phyloP scores from a whole-genome alignment of 129 eudicot species.

The Apium graveolens region DNA sequence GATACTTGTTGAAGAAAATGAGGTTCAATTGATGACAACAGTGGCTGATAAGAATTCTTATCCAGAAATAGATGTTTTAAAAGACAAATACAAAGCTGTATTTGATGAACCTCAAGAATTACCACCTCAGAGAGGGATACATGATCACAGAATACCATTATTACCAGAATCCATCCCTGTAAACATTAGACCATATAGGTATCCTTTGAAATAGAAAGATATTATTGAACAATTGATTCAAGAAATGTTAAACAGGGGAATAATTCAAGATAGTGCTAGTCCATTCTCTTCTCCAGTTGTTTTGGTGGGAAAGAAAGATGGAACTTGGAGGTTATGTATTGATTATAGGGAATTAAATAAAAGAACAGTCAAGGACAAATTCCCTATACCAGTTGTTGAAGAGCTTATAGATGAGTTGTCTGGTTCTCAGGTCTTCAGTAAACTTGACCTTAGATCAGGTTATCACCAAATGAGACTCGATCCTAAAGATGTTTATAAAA shows the following conservation, averaged over 20 bases:
- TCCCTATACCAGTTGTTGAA: background rate
- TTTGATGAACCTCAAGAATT: background rate
- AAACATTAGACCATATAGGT: background rate
- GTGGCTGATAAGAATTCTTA: too few species aligned
- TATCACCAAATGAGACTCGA: background rate
- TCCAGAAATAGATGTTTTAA: too few species aligned
- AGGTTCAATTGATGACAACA: too few species aligned
- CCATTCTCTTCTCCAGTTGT: background rate
- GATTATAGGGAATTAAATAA: background rate
- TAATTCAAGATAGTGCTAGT: too few species aligned
- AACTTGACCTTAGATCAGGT: background rate
- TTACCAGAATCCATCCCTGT: background rate
- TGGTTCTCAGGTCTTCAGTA: background rate
- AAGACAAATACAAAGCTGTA: too few species aligned
- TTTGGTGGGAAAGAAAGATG: background rate
- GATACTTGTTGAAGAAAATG: too few species aligned
- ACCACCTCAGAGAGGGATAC: background rate
- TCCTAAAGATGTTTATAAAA: background rate
- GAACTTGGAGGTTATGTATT: background rate
- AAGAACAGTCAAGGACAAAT: background rate
- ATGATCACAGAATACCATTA: background rate
- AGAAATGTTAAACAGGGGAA: background rate
- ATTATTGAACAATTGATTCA: background rate
- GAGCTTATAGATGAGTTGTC: background rate
- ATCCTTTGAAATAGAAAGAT: background rate